Evolutionary conservation across 2,329 filamentous ascomycete species (phyloP), one percentile per base, ranked within the genome.

Genomic region (Xylariaceae sp.): DNA sequence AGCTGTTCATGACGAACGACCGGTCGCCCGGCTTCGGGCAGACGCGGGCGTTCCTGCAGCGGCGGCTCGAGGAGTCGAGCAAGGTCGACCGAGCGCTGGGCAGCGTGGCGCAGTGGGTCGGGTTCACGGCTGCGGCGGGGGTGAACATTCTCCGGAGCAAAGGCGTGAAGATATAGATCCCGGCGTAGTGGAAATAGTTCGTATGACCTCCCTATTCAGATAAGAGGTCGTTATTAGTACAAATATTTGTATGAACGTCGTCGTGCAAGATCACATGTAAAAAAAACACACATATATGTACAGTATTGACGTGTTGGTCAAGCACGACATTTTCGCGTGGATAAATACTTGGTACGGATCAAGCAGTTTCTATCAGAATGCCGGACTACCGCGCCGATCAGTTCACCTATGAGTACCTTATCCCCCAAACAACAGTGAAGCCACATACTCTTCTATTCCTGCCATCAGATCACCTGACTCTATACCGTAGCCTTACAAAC

Each of bases 1-100:
- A 99, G 75, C 79, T 97, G 4, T 96, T 93, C 75, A 97, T 98
- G 92, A 97, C 92, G 20, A 92, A 89, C 56, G 95, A 98, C 74
- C 81, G 79, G 57, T 92, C 88, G 3, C 76, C 81, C 0, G 85
- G 84, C n/a, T 95, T 90, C 67, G 72, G 70, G 9, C 90, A 93
- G 60, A 98, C 95, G 2, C 87, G 87, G 62, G 81, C 84, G 9
- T 99, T 98, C 71, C 77, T 98, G 50, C 83, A 88, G 52, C 82
- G 91, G 43, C 82, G 93, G 59, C 75, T 96, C 53, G 80, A 85
- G 56, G 93, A 96, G 75, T 78, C 84, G 29, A 80, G 83, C 64
- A 81, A 77, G 3, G 63, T 92, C 2, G 87, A 88, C 2, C 79
- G 81, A 20, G 81, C 86, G 10, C 68, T 90, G 20, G 80, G 84